These are phyloP conservation scores for Stygiomarasmius scandens DNA, from an alignment of 1,284 basidiomycete genomes.

Conservation along the genomic window DNA sequence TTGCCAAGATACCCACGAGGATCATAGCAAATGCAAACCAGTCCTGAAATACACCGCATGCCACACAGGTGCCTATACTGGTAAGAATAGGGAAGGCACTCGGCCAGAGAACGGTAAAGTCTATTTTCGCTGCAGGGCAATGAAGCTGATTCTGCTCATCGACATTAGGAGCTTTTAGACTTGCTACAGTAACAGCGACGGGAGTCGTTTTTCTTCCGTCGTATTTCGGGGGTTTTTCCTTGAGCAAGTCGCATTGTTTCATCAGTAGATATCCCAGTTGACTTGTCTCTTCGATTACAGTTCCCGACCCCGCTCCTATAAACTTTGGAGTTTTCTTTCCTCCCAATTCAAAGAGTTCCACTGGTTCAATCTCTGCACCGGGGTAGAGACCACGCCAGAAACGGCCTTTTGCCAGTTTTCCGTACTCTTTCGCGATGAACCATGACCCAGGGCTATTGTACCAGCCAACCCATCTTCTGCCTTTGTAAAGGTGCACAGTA, in stretches of 20 bases:
- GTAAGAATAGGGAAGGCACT: conserved; percentile 25
- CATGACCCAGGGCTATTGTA: conserved; percentile 40
- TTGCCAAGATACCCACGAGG: conserved; percentile 31
- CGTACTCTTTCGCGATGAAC: conserved; percentile 31
- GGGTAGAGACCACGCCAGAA: conserved; percentile 33
- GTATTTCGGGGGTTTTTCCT: too few relatives aligned
- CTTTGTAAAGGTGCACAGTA: conserved; percentile 32
- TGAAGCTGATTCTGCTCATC: background rate
- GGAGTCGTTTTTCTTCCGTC: background rate
- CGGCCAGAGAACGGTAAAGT: conserved; percentile 17
- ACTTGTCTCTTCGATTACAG: conserved; percentile 27
- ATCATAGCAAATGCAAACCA: conserved; percentile 33
- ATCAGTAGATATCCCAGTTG: conserved; percentile 28
- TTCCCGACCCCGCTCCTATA: conserved; percentile 28
- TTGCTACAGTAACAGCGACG: background rate
- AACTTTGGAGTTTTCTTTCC: conserved; percentile 29
- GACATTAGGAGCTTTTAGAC: background rate
- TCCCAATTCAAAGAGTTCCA: conserved; percentile 30
- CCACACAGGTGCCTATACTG: conserved; percentile 27
- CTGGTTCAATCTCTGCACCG: conserved; percentile 29
- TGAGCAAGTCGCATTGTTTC: conserved; percentile 19
- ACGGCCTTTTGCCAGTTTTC: conserved; percentile 26
- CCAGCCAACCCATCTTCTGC: conserved; percentile 34
- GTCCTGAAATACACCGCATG: conserved; percentile 25
- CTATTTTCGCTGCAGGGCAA: background rate